Base-by-base conservation (phyloP, 2,329 filamentous ascomycete species). In the Sordariomycetes sp. region DNA sequence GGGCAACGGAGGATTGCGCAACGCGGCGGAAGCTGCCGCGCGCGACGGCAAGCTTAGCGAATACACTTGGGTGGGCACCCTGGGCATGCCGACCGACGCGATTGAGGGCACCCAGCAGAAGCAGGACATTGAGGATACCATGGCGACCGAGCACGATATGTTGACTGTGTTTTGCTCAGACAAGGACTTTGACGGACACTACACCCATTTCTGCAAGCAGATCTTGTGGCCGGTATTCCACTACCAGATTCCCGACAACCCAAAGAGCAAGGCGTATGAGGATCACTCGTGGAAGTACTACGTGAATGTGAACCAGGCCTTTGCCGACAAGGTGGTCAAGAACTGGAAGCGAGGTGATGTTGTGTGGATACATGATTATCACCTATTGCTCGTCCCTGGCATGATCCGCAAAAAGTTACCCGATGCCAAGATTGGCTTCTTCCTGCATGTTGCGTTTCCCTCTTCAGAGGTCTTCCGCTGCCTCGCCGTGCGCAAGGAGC, bases 181-280 rank as follows among this genome's bases (percentile, higher is more conserved):
- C 61, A 86, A 82, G 52, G 88, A 96, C 57, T 87, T 95, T 52
- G 83, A 95, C 49, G 87, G 88, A 2, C 88, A 94, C 59, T 96
- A 96, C 53, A 77, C 82, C 10, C 88, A 95, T 59, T 96, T 92
- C 55, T 95, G 88, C 78, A 96, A 96, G 64, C 86, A 90, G 51
- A 94, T 96, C 36, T 69, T 96, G 6, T 96, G 90, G 90, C 90
- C 90, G 2, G 88, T 95, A 39, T 94, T 96, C 58, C 88, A 96
- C 60, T 96, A 96, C 57, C 88, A 95, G 58, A 94, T 96, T 39
- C 92, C 90, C 0, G 92, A 96, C 54, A 93, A 94, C 53, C 90
- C 90, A 18, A 94, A 94, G 69, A 95, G 87, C 75, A 96, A 96
- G 58, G 90, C 90, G 0, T 96, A 94, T 55, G 83, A 94, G 56